A percentile compares a stretch with the other conserved stretches of the same genome.
phyloP scores from a whole-genome alignment of 768 basidiomycete species.

The Kwoniella europaea region DNA sequence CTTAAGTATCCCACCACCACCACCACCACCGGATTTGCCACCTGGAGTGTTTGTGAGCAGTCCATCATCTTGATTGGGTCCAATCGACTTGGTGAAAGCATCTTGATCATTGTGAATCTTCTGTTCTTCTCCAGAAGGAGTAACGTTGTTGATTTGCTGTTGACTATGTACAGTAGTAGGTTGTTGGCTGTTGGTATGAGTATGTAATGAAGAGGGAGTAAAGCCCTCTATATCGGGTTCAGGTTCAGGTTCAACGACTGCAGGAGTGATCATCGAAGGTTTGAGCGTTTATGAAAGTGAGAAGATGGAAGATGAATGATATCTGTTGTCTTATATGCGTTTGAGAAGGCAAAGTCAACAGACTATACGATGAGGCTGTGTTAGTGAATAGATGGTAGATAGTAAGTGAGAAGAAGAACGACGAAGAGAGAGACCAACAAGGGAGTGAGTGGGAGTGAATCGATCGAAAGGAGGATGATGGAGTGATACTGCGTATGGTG shows the following conservation, averaged over 20 bases:
- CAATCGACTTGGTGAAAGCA: constrained; percentile 15
- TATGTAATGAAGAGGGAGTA: constrained; percentile 15
- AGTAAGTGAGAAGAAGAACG: constrained; percentile 21
- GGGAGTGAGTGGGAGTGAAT: constrained; percentile 24
- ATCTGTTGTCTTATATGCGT: neutral
- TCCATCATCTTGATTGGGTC: constrained; percentile 12
- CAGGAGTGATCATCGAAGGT: constrained; percentile 35
- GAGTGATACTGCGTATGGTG: constrained; percentile 34
- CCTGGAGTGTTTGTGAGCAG: neutral
- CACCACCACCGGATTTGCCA: neutral
- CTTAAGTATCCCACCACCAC: constrained; percentile 2
- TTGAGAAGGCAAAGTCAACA: neutral
- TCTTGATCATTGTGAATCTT: constrained; percentile 1
- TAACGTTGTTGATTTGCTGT: neutral
- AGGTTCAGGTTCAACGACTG: constrained; percentile 35
- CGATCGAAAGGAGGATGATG: constrained; percentile 35
- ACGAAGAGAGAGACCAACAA: constrained; percentile 5
- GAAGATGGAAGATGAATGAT: constrained; percentile 1
- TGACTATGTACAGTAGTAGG: constrained; percentile 5
- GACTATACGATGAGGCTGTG: neutral
- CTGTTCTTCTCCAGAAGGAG: constrained; percentile 1
- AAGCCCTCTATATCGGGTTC: constrained; percentile 43
- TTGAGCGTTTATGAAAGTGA: constrained; percentile 4
- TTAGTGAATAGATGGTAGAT: neutral
- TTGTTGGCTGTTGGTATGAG: constrained; percentile 7